Evolutionary conservation across 495 filamentous ascomycete species (phyloP).

Genomic region (Aspergillus sparsus): DNA sequence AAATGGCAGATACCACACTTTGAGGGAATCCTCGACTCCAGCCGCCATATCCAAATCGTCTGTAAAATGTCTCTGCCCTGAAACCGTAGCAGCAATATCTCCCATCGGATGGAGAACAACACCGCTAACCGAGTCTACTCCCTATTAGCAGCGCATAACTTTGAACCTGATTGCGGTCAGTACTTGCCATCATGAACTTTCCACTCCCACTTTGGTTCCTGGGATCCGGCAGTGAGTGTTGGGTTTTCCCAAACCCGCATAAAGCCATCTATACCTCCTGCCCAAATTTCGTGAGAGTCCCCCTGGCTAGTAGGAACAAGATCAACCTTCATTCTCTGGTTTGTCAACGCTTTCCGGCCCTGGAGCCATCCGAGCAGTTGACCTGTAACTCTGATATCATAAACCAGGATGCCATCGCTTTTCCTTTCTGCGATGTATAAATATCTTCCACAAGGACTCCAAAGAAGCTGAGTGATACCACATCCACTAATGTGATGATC

Average conservation of each 20-base stretch:
- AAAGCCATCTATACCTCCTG: conserved; percentile 74
- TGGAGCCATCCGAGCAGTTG: conserved; percentile 67
- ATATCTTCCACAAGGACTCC: conserved; percentile 87
- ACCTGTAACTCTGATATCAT: conserved; percentile 77
- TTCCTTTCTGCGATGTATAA: conserved; percentile 83
- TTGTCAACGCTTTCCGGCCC: conserved; percentile 69
- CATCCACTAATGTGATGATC: conserved; percentile 55
- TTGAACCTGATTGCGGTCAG: not conserved
- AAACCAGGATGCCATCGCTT: conserved; percentile 71
- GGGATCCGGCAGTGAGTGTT: conserved; percentile 52
- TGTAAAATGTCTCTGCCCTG: conserved; percentile 55
- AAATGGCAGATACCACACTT: conserved; percentile 59
- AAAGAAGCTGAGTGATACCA: conserved; percentile 73
- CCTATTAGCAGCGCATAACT: conserved; percentile 21
- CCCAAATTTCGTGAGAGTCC: conserved; percentile 75
- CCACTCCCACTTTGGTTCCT: conserved; percentile 60
- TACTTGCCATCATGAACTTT: conserved; percentile 55
- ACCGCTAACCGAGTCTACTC: conserved; percentile 58
- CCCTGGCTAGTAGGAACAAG: conserved; percentile 48
- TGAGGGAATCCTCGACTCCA: conserved; percentile 59
- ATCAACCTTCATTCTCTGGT: conserved; percentile 79
- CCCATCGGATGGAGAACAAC: conserved; percentile 67
- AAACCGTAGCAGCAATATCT: conserved; percentile 71
- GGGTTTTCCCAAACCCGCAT: conserved; percentile 76
- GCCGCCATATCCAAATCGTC: conserved; percentile 21